Evolutionary conservation across 768 basidiomycete species (phyloP).

Genomic region (Rhizopogon salebrosus): DNA sequence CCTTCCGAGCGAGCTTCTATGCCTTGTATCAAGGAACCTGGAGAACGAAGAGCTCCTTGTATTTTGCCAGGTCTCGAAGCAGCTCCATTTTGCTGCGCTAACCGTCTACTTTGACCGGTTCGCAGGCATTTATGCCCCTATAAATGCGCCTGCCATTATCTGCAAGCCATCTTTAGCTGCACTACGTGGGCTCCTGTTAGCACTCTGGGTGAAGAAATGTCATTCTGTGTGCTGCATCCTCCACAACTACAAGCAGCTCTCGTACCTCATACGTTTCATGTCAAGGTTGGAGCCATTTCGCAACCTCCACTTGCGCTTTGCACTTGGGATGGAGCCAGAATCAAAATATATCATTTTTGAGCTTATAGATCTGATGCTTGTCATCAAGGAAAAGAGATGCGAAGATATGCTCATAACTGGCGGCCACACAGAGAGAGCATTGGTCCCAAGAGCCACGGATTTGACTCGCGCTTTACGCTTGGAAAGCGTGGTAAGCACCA

Average conservation of each 20-base stretch:
- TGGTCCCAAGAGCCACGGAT: not conserved
- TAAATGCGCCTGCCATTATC: not conserved
- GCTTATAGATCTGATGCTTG: not conserved
- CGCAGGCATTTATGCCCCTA: not conserved
- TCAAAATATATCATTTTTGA: not conserved
- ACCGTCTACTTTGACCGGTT: not conserved
- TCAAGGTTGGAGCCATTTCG: not conserved
- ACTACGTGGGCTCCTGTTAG: not conserved
- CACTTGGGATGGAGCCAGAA: not conserved
- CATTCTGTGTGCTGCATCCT: not conserved
- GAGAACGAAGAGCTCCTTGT: not conserved
- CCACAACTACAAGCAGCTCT: not conserved
- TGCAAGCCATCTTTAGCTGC: not conserved
- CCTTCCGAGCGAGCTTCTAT: not conserved
- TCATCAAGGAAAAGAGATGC: not conserved
- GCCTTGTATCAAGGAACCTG: not conserved
- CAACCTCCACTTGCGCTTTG: not conserved
- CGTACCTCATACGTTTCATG: not conserved
- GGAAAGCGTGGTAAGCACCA: not conserved
- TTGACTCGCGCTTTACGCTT: not conserved
- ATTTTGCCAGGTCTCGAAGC: not conserved
- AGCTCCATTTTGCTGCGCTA: not conserved
- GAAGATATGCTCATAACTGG: constrained; percentile 1
- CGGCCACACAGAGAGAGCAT: not conserved
- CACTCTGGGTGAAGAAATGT: constrained; percentile 1